Percentiles rank a stretch among this genome's conserved stretches.
Evolutionary conservation across 2,329 filamentous ascomycete genomes (phyloP).

Genomic region (Tolypocladium tropicale): DNA sequence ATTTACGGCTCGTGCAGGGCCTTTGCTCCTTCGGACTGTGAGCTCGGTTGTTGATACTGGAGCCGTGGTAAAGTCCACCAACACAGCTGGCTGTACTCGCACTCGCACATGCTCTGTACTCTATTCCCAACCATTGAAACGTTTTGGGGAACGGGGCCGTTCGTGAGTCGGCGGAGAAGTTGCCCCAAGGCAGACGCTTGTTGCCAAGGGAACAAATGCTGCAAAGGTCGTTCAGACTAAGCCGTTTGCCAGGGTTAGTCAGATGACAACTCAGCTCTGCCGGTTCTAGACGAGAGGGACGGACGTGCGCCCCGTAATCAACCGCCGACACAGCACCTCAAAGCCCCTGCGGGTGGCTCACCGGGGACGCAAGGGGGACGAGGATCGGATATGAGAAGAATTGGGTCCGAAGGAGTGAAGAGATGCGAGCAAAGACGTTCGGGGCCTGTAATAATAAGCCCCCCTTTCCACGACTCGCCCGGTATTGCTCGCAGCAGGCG

Average conservation of each 20-base stretch:
- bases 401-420: background rate
- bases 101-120: too few relatives aligned
- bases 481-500: background rate
- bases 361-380: background rate
- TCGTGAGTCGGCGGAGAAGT: background rate
- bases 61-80: background rate
- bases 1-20: too few relatives aligned
- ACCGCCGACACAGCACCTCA: background rate
- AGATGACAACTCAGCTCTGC: background rate
- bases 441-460: background rate
- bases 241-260: background rate
- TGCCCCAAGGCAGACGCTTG: background rate
- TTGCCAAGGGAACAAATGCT: background rate
- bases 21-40: too few relatives aligned
- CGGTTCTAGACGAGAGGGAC: background rate
- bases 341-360: background rate
- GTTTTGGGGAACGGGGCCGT: background rate
- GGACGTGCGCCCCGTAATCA: background rate
- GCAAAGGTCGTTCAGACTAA: background rate
- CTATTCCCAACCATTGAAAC: background rate
- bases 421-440: background rate
- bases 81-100: background rate
- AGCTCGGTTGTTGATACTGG: background rate
- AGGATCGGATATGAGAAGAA: background rate
- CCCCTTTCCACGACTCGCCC: background rate